Conservation (phyloP, 2,329 filamentous ascomycete species). For the Pezicula rhizophila region DNA sequence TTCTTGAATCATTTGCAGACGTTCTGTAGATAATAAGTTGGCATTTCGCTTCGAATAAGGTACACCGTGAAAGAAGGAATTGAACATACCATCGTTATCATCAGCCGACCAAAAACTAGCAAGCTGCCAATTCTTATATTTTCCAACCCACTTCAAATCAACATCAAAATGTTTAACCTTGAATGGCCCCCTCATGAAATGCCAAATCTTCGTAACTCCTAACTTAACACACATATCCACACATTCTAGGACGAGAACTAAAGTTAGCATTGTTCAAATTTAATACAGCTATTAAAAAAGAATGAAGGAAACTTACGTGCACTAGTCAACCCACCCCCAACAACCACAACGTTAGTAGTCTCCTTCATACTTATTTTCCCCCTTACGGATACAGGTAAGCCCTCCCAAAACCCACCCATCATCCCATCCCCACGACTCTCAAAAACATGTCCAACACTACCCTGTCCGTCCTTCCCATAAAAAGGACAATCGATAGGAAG, state of each 20-base stretch:
- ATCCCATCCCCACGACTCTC: not conserved
- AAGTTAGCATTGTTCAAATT: too few species aligned
- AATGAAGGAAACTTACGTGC: too few species aligned
- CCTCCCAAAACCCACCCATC: not conserved
- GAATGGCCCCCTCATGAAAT: conserved; percentile 56
- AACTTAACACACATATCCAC: conserved; percentile 58
- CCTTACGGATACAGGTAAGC: conserved; percentile 31
- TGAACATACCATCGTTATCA: conserved; percentile 63
- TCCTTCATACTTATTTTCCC: conserved; percentile 43
- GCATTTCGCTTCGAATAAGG: not conserved
- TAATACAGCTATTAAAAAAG: too few species aligned
- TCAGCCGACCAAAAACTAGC: conserved; percentile 73
- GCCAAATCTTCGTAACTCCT: conserved; percentile 62
- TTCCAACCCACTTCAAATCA: conserved; percentile 72
- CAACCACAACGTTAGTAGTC: conserved; percentile 60
- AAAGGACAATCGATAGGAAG: conserved; percentile 31
- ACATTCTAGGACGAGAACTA: conserved; percentile 49
- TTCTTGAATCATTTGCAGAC: conserved; percentile 55
- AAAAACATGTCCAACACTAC: conserved; percentile 16
- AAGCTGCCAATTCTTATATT: conserved; percentile 73
- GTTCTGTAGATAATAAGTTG: conserved; percentile 18
- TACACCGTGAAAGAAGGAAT: conserved; percentile 46
- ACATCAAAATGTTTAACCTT: conserved; percentile 73
- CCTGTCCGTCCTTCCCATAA: conserved; percentile 20
- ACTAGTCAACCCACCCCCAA: conserved; percentile 72